These are phyloP conservation scores for Epichloe sibirici DNA, from an alignment of 2,329 filamentous ascomycete species.

Conservation along the genomic window DNA sequence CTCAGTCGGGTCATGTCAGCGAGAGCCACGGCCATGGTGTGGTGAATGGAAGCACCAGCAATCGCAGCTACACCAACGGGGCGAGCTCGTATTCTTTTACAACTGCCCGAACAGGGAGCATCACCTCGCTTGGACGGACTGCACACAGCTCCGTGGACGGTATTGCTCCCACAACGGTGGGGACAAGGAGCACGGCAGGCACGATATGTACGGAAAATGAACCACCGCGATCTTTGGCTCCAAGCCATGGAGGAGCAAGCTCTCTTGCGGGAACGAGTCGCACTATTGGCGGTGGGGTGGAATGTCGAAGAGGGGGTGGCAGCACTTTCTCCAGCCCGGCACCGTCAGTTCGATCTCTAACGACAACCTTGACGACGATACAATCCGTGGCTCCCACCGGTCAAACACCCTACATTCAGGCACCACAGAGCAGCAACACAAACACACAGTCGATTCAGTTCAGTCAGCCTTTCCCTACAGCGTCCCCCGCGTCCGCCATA, in stretches of 20 bases:
- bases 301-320: constrained; percentile 56
- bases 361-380: constrained; percentile 76
- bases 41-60: constrained; percentile 9
- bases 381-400: constrained; percentile 57
- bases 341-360: constrained; percentile 67
- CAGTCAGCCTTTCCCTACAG: constrained; percentile 51
- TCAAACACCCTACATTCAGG: constrained; percentile 18
- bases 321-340: constrained; percentile 75
- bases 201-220: constrained; percentile 79
- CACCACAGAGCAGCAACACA: constrained; percentile 18
- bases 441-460: constrained; percentile 45
- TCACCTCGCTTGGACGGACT: constrained; percentile 46
- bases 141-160: constrained; percentile 48
- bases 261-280: constrained; percentile 61
- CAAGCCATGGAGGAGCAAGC: constrained; percentile 54
- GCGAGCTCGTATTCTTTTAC: constrained; percentile 43
- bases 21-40: constrained; percentile 13
- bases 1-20: constrained; percentile 55
- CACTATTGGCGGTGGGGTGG: constrained; percentile 53
- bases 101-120: constrained; percentile 42
- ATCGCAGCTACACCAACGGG: constrained; percentile 14
- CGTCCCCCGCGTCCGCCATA: constrained; percentile 57
- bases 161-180: constrained; percentile 42
- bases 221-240: constrained; percentile 58
- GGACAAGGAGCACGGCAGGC: constrained; percentile 61